These are phyloP conservation scores for Vitis vinifera DNA, from an alignment of 164 flowering plant species.

Conservation along the genomic window DNA sequence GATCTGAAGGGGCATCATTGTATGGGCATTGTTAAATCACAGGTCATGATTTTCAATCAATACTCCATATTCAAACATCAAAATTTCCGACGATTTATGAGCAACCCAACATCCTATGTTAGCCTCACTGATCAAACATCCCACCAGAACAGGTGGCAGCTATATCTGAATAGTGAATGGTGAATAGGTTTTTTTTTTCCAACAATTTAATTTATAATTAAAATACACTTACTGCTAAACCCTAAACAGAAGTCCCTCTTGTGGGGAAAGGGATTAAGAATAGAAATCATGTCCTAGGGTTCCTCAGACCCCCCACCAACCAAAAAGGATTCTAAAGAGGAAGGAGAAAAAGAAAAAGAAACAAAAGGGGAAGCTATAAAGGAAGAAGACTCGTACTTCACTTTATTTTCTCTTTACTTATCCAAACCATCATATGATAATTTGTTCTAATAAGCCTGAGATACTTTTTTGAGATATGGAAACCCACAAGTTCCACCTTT, in stretches of 20 bases:
- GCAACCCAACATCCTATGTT: neutral
- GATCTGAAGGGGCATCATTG: too few relatives aligned
- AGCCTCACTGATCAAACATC: neutral
- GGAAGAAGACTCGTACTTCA: slow-evolving; percentile 2
- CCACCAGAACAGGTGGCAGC: neutral
- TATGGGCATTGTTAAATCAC: too few relatives aligned
- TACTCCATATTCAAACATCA: neutral
- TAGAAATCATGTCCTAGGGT: slow-evolving; percentile 4
- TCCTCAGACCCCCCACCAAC: slow-evolving; percentile 14
- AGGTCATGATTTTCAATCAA: neutral
- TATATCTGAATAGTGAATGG: too few relatives aligned
- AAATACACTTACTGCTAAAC: too few relatives aligned
- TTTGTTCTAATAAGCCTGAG: slow-evolving; percentile 6
- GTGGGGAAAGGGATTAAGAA: neutral
- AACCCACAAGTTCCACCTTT: slow-evolving; percentile 19
- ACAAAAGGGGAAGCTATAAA: slow-evolving; percentile 4
- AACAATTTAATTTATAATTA: too few relatives aligned
- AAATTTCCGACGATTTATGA: neutral
- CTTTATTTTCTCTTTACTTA: slow-evolving; percentile 8
- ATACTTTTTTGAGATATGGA: slow-evolving; percentile 9
- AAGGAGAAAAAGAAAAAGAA: slow-evolving; percentile 4
- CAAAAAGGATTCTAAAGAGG: slow-evolving; percentile 2
- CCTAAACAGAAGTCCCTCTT: too few relatives aligned
- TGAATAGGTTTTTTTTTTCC: too few relatives aligned
- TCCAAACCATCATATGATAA: slow-evolving; percentile 11